A percentile compares a stretch with the other conserved stretches of the same genome.
phyloP scores from a whole-genome alignment of 2,329 filamentous ascomycete genomes.

The Emmonsiellopsis sp. region DNA sequence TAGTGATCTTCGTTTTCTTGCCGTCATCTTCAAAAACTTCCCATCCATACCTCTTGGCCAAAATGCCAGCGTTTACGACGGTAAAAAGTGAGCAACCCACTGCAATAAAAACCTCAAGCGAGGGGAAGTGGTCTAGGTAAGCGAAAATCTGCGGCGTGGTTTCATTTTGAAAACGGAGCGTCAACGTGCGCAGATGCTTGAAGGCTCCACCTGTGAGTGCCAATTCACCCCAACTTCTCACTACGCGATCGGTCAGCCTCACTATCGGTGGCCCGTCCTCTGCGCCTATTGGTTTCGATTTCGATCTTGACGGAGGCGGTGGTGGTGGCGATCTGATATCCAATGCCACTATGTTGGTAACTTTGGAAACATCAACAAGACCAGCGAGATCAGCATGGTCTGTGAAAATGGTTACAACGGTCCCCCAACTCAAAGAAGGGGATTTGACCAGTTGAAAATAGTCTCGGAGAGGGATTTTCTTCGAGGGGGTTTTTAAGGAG shows the following conservation, averaged over 20 bases:
- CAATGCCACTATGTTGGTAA: slow-evolving; percentile 32
- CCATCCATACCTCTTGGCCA: slow-evolving; percentile 22
- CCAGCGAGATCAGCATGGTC: slow-evolving; percentile 23
- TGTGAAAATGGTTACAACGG: slow-evolving; percentile 25
- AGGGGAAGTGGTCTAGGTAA: slow-evolving; percentile 26
- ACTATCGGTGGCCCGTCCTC: slow-evolving; percentile 11
- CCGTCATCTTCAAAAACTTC: not conserved
- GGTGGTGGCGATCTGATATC: slow-evolving; percentile 17
- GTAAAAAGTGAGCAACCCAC: slow-evolving; percentile 23
- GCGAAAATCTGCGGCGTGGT: slow-evolving; percentile 23
- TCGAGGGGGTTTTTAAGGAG: slow-evolving; percentile 20
- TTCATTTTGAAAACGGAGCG: slow-evolving; percentile 23
- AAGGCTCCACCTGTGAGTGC: slow-evolving; percentile 23
- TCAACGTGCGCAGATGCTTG: slow-evolving; percentile 27
- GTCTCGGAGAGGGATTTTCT: slow-evolving; percentile 21
- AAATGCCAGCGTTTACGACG: slow-evolving; percentile 11
- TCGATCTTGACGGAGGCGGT: slow-evolving; percentile 12
- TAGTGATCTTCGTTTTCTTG: too few species aligned
- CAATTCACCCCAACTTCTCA: slow-evolving; percentile 34
- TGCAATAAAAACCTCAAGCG: slow-evolving; percentile 25
- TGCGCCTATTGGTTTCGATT: slow-evolving; percentile 3
- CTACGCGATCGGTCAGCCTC: slow-evolving; percentile 27
- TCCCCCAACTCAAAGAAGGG: slow-evolving; percentile 23
- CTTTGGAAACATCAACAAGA: slow-evolving; percentile 27
- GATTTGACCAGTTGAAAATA: slow-evolving; percentile 29